These are phyloP conservation scores for Komagataella pastoris DNA, from an alignment of 805 yeast species.

Conservation along the genomic window DNA sequence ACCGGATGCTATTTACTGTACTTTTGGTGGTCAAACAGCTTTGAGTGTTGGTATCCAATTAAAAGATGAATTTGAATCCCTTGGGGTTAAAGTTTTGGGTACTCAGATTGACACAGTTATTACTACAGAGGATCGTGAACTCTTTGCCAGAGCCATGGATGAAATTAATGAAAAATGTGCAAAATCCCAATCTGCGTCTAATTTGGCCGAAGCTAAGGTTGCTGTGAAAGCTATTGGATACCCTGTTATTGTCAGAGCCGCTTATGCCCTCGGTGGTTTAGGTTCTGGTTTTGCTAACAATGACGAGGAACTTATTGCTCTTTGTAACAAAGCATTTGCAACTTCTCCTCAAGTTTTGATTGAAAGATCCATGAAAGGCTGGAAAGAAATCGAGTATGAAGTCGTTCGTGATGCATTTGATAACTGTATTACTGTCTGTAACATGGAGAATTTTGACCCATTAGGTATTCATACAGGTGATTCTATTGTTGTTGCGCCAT, in stretches of 20 bases:
- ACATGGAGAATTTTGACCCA: constrained; percentile 98
- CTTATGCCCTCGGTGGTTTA: constrained; percentile 93
- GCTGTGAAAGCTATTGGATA: constrained; percentile 84
- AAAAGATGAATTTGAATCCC: constrained; percentile 85
- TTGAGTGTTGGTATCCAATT: constrained; percentile 88
- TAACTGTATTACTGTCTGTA: constrained; percentile 97
- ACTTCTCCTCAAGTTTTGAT: constrained; percentile 92
- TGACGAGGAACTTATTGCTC: constrained; percentile 65
- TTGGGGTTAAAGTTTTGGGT: constrained; percentile 93
- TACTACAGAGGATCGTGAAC: constrained; percentile 96
- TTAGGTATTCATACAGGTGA: constrained; percentile 98
- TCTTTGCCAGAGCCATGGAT: constrained; percentile 88
- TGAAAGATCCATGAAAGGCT: constrained; percentile 95
- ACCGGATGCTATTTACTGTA: constrained; percentile 94
- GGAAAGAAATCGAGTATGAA: constrained; percentile 98
- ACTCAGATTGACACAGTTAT: constrained; percentile 92
- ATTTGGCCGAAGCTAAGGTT: constrained; percentile 65
- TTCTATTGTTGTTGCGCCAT: constrained; percentile 97
- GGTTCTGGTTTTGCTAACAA: constrained; percentile 97
- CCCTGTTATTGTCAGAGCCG: constrained; percentile 96
- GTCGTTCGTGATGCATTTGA: constrained; percentile 96
- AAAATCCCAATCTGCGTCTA: constrained; percentile 72
- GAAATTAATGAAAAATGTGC: constrained; percentile 96
- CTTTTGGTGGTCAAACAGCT: constrained; percentile 99
- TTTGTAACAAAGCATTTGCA: constrained; percentile 88